phyloP scores from a whole-genome alignment of 2,329 filamentous ascomycete genomes.

The Colletotrichum sidae region DNA sequence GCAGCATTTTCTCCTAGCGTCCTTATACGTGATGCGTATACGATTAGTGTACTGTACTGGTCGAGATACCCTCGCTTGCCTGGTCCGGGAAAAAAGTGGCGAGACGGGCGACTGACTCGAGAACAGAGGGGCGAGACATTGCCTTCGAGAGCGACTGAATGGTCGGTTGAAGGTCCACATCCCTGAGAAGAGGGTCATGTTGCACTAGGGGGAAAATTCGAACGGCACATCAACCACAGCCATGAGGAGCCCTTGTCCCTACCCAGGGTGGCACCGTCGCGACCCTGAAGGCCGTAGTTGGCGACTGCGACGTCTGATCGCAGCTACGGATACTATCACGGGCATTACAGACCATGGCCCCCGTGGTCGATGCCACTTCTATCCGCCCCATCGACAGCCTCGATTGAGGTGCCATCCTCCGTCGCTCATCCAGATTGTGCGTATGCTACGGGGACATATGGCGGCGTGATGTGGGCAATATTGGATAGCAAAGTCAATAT shows the following conservation, averaged over 20 bases:
- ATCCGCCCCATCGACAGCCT: conserved; percentile 1
- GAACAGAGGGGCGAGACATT: conserved; percentile 10
- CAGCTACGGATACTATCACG: conserved; percentile 8
- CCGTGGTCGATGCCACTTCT: conserved; percentile 14
- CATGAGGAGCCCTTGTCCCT: conserved; percentile 25
- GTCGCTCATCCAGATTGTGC: conserved; percentile 13
- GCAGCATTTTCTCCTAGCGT: conserved; percentile 2
- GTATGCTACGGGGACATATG: conserved; percentile 4
- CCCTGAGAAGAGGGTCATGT: conserved; percentile 7
- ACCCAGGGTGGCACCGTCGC: conserved; percentile 26
- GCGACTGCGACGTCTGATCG: conserved; percentile 23
- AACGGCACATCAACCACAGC: conserved; percentile 22
- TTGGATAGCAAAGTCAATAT: background rate
- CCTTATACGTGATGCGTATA: conserved; percentile 22
- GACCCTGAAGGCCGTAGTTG: conserved; percentile 2
- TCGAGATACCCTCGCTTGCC: background rate
- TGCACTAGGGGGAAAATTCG: background rate
- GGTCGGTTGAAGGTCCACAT: conserved; percentile 2
- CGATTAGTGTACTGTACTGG: background rate
- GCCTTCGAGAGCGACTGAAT: conserved; percentile 4
- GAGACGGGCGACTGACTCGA: conserved; percentile 12
- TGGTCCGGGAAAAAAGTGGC: conserved; percentile 11
- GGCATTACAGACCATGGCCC: conserved; percentile 6
- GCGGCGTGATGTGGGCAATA: background rate
- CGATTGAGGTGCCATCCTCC: conserved; percentile 6